Evolutionary conservation across 345 rosid genomes (phyloP).

Genomic region (Physaria fendleri): DNA sequence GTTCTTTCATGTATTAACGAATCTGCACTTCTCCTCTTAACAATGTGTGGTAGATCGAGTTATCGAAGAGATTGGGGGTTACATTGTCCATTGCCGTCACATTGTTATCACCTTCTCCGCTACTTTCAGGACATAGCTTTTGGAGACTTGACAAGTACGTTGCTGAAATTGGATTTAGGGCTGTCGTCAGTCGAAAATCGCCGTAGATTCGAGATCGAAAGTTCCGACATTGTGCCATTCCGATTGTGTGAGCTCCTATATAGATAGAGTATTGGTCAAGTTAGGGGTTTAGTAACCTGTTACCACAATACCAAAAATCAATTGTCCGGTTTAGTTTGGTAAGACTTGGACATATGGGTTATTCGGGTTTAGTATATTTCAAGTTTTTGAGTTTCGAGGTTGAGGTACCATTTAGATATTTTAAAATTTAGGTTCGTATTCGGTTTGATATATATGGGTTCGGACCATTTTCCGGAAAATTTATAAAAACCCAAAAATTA

Average conservation of each 20-base stretch:
- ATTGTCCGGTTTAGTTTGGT: neutral
- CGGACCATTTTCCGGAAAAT: too few species aligned
- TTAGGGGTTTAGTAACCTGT: neutral
- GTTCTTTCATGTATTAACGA: constrained; percentile 55
- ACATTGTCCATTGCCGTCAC: constrained; percentile 58
- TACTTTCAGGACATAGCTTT: constrained; percentile 47
- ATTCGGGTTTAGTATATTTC: too few species aligned
- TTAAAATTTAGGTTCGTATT: too few species aligned
- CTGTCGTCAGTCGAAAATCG: constrained; percentile 45
- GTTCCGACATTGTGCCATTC: constrained; percentile 71
- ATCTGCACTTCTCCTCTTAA: constrained; percentile 75
- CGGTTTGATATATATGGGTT: too few species aligned
- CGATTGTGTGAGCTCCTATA: constrained; percentile 84
- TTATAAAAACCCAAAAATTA: too few species aligned
- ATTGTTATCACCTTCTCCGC: constrained; percentile 52
- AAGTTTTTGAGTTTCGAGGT: too few species aligned
- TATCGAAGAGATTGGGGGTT: constrained; percentile 73
- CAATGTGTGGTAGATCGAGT: constrained; percentile 50
- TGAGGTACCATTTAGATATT: too few species aligned
- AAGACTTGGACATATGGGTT: too few species aligned
- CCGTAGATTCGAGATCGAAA: constrained; percentile 59
- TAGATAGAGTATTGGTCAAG: neutral
- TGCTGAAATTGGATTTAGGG: constrained; percentile 29
- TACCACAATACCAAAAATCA: neutral
- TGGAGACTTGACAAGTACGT: constrained; percentile 36